Evolutionary conservation across 192 early-diverging fungal species (phyloP).

Genomic region (Coemansia sp.): DNA sequence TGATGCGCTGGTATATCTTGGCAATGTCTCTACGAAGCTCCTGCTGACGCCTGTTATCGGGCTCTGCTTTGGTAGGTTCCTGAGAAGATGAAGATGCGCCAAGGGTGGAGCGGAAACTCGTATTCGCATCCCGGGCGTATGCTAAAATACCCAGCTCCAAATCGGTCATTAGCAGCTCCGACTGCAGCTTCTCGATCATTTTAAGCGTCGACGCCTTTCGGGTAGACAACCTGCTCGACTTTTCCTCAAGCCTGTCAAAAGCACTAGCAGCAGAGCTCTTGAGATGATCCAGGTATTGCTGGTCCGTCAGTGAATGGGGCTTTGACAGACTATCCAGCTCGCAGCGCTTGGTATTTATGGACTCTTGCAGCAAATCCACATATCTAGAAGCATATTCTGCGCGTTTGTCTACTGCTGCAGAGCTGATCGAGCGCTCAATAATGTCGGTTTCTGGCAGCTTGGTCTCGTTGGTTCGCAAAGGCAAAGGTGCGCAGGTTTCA

Average conservation of each 20-base stretch:
- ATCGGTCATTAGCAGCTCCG: slow-evolving; percentile 11
- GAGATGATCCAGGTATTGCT: slow-evolving; percentile 2
- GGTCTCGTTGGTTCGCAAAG: not conserved
- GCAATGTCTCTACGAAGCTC: slow-evolving; percentile 14
- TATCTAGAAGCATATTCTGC: not conserved
- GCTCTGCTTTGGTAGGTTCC: not conserved
- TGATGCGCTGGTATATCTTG: slow-evolving; percentile 14
- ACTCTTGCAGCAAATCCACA: slow-evolving; percentile 6
- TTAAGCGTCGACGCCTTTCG: not conserved
- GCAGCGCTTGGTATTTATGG: slow-evolving; percentile 6
- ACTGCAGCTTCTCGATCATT: slow-evolving; percentile 20
- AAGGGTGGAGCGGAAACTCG: not conserved
- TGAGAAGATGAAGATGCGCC: not conserved
- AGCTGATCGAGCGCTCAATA: not conserved
- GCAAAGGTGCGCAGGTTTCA: not conserved
- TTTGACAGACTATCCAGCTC: slow-evolving; percentile 4
- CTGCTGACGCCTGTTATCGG: not conserved
- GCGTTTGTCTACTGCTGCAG: not conserved
- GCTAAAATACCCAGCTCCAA: slow-evolving; percentile 14
- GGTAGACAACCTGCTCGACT: not conserved
- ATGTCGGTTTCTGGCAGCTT: not conserved
- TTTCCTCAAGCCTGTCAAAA: not conserved
- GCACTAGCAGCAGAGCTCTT: not conserved
- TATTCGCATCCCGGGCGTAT: slow-evolving; percentile 1
- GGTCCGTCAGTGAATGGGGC: not conserved